Evolutionary conservation across 129 eudicot genomes (phyloP), one percentile per base, ranked within the genome.

Genomic region (Flaveria robusta): DNA sequence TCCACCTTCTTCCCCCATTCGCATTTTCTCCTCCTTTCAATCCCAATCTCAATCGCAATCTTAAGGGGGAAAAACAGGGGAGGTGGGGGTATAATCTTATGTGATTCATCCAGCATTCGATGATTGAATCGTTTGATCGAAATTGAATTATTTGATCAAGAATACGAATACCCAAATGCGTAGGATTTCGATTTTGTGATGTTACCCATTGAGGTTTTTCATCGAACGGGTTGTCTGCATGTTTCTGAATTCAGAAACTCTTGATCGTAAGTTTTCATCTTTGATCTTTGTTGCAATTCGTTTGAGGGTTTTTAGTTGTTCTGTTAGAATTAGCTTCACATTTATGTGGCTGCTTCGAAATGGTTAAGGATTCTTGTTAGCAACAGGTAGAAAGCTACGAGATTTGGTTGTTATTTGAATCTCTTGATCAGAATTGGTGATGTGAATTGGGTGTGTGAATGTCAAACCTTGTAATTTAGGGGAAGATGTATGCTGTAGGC

Each of bases 401-500:
- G 59, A 66, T 34, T 74, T 59, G 49, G 71, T 13, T 74, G 78
- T 71, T 74, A 42, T 63, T 58, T 74, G 10, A 71, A 23, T 74
- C 55, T 26, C 24, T 34, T 74, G 27, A 22, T 12, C 18, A 75
- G 39, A 75, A 49, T 65, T 76, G 66, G 73, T 66, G 72, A 71
- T 78, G 65, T 69, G 66, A 43, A 52, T 73, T 71, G 39, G 39
- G 39, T 4, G 7, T 34, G 39, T 34, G 39, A 34, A 34, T 34
- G 39, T 60, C 39, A 80, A 51, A 71, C 58, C 71, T 70, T 39
- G 18, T n/a, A 82, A 81, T 80, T 47, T 66, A 22, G 56, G 62
- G 65, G 56, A 85, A 69, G 83, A 90, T 90, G 90, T 84, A 79
- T 78, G 90, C 95, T 68, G 96, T 93, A 70, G 96, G 96, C 75